These are phyloP conservation scores for Biscogniauxia marginata DNA, from an alignment of 2,329 filamentous ascomycete genomes.

Conservation along the genomic window DNA sequence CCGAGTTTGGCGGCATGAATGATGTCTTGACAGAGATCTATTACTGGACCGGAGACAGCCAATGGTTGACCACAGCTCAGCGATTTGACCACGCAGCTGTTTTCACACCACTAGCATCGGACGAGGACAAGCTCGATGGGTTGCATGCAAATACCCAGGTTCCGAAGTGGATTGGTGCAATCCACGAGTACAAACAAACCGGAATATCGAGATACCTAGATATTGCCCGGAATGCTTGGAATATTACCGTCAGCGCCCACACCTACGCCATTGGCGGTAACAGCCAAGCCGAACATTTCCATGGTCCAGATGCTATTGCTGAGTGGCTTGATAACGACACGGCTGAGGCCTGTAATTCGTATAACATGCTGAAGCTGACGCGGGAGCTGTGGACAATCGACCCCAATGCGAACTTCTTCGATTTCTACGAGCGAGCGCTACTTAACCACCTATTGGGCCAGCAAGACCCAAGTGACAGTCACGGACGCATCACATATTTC, in stretches of 20 bases:
- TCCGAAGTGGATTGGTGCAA: constrained; percentile 53
- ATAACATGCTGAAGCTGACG: constrained; percentile 57
- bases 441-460: constrained; percentile 51
- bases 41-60: constrained; percentile 43
- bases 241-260: constrained; percentile 44
- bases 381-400: constrained; percentile 48
- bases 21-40: constrained; percentile 49
- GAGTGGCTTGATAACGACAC: constrained; percentile 45
- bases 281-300: constrained; percentile 54
- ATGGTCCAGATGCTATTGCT: constrained; percentile 44
- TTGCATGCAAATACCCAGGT: constrained; percentile 54
- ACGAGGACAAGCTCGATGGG: constrained; percentile 45
- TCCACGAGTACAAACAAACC: constrained; percentile 47
- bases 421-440: constrained; percentile 51
- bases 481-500: constrained; percentile 55
- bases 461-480: constrained; percentile 42
- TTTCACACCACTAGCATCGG: constrained; percentile 45
- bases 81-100: constrained; percentile 50
- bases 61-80: constrained; percentile 46
- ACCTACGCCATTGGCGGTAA: constrained; percentile 54
- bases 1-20: constrained; percentile 55
- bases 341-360: constrained; percentile 52
- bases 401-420: constrained; percentile 46
- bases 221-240: constrained; percentile 50
- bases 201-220: constrained; percentile 44